These are phyloP conservation scores for Limonium bicolor DNA, from an alignment of 148 eudicot genomes.

Conservation along the genomic window DNA sequence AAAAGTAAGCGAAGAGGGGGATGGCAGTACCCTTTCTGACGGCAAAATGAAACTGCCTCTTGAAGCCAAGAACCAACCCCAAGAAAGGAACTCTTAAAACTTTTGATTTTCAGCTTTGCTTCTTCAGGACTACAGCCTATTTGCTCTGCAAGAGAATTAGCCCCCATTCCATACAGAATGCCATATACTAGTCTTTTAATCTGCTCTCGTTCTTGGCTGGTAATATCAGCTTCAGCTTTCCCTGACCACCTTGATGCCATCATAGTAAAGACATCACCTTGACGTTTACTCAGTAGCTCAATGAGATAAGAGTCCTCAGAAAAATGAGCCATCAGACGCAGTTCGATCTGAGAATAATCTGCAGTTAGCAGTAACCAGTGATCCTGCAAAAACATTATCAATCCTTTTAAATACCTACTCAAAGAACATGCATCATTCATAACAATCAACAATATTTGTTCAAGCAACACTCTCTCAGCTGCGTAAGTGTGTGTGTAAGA, in stretches of 20 bases:
- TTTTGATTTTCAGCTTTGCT: conserved; percentile 62
- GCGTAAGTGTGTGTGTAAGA: no score
- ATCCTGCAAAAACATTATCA: conserved; percentile 39
- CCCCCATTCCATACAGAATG: conserved; percentile 95
- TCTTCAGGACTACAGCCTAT: conserved; percentile 66
- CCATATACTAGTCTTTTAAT: conserved; percentile 89
- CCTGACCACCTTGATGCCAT: conserved; percentile 88
- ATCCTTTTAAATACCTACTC: neutral
- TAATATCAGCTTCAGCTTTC: conserved; percentile 44
- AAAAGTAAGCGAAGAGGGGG: neutral
- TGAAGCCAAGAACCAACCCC: conserved; percentile 95
- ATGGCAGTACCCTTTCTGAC: conserved; percentile 48
- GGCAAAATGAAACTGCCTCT: conserved; percentile 70
- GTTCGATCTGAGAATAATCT: conserved; percentile 97
- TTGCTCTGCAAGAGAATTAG: conserved; percentile 79
- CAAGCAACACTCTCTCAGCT: no score
- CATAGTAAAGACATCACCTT: conserved; percentile 75
- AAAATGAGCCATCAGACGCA: conserved; percentile 96
- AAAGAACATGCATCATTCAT: no score
- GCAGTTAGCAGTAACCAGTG: conserved; percentile 82
- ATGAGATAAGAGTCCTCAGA: conserved; percentile 66
- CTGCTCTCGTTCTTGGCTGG: conserved; percentile 77
- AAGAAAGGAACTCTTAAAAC: conserved; percentile 72
- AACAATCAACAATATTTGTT: no score
- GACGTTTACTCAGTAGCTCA: conserved; percentile 55